Conservation (phyloP, 2,329 filamentous ascomycete genomes). For the Fusarium gaditjirri region DNA sequence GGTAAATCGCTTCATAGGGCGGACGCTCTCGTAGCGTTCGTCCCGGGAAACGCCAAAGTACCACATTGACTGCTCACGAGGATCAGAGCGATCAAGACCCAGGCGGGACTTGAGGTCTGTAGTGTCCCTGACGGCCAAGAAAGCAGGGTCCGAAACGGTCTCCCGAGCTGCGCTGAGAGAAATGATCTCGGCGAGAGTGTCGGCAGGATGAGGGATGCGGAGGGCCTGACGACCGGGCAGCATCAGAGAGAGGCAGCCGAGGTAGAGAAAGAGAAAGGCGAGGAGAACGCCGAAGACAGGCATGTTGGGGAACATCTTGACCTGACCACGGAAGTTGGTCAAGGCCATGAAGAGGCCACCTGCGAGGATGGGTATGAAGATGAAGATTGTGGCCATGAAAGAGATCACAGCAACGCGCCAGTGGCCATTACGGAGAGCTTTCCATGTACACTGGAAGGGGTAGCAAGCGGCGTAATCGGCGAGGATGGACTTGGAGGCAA, state of each 20-base stretch:
- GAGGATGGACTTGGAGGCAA: conserved; percentile 72
- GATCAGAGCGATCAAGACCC: conserved; percentile 61
- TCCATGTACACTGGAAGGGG: conserved; percentile 68
- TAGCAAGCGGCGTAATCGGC: conserved; percentile 76
- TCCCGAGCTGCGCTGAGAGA: conserved; percentile 80
- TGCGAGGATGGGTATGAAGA: conserved; percentile 72
- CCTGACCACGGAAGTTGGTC: conserved; percentile 61
- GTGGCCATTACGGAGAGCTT: conserved; percentile 70
- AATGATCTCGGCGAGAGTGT: conserved; percentile 79
- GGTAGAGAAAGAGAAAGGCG: conserved; percentile 76
- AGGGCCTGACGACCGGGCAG: conserved; percentile 70
- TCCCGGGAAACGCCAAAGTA: conserved; percentile 57
- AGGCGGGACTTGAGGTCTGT: conserved; percentile 76
- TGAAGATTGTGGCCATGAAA: conserved; percentile 66
- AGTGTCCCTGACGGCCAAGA: conserved; percentile 74
- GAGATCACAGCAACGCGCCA: conserved; percentile 72
- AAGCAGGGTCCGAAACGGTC: conserved; percentile 76
- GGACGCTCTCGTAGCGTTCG: conserved; percentile 56
- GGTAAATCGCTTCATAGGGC: conserved; percentile 58
- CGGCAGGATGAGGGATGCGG: conserved; percentile 77
- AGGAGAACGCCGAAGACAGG: conserved; percentile 79
- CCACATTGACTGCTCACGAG: conserved; percentile 63
- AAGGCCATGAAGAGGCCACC: conserved; percentile 81
- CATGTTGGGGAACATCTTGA: conserved; percentile 77
- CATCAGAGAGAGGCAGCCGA: conserved; percentile 69